Evolutionary conservation across 192 early-diverging fungal species (phyloP).

Genomic region (Mortierella claussenii): DNA sequence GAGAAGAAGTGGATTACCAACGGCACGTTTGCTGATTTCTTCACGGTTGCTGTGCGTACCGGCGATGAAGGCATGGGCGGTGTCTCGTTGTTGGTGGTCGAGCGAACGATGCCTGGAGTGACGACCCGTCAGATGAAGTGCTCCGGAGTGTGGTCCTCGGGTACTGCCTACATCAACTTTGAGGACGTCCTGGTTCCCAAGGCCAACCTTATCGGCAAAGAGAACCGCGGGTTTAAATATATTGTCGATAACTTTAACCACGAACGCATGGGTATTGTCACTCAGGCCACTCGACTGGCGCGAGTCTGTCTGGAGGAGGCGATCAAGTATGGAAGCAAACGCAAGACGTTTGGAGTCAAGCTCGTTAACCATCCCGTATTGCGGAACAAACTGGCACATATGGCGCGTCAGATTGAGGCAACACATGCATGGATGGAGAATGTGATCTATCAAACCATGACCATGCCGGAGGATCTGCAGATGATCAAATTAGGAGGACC

Average conservation of each 20-base stretch:
- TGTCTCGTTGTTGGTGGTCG: conserved; percentile 77
- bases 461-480: conserved; percentile 76
- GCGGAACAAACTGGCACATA: conserved; percentile 83
- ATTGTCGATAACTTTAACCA: conserved; percentile 81
- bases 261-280: conserved; percentile 83
- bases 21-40: conserved; percentile 85
- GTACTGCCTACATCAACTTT: conserved; percentile 84
- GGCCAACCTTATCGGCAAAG: conserved; percentile 83
- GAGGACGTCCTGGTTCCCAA: conserved; percentile 90
- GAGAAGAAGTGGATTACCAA: conserved; percentile 91
- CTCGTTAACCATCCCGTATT: conserved; percentile 88
- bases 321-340: conserved; percentile 84
- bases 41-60: conserved; percentile 83
- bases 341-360: conserved; percentile 88
- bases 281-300: conserved; percentile 85
- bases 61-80: conserved; percentile 83
- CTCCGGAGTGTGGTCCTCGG: conserved; percentile 84
- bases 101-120: conserved; percentile 77
- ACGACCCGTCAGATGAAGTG: conserved; percentile 84
- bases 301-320: conserved; percentile 89
- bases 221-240: conserved; percentile 85
- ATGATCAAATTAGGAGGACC: conserved; percentile 85
- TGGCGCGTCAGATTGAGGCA: conserved; percentile 86
- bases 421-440: conserved; percentile 87
- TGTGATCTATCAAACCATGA: conserved; percentile 75